Evolutionary conservation across 2,329 filamentous ascomycete genomes (phyloP).

Genomic region (Metarhizium guizhouense): DNA sequence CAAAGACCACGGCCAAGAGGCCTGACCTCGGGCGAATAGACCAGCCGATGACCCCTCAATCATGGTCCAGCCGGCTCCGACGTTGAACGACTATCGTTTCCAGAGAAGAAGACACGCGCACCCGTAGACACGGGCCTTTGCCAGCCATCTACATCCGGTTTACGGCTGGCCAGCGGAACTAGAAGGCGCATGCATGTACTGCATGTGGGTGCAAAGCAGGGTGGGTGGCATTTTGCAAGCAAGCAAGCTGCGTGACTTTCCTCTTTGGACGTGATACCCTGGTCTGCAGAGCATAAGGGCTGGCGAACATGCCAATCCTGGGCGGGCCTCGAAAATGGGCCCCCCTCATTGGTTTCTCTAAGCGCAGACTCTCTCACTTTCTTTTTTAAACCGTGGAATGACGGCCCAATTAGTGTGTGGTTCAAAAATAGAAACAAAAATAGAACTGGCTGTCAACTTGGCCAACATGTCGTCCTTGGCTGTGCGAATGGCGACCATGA

Average conservation of each 20-base stretch:
- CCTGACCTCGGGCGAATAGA: constrained; percentile 2
- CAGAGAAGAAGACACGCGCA: neutral
- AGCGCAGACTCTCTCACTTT: constrained; percentile 28
- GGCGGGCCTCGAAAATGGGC: constrained; percentile 1
- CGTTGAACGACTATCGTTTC: neutral
- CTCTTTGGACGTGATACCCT: constrained; percentile 2
- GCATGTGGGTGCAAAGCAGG: neutral
- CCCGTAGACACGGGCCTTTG: neutral
- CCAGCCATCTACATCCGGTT: neutral
- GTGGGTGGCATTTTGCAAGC: constrained; percentile 7
- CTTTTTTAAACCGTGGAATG: constrained; percentile 14
- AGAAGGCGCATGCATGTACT: neutral
- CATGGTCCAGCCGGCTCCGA: neutral
- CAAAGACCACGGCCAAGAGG: neutral
- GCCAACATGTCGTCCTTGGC: constrained; percentile 18
- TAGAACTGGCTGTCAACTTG: constrained; percentile 12
- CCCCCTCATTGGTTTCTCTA: constrained; percentile 31
- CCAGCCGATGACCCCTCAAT: neutral
- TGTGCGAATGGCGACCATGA: constrained; percentile 37
- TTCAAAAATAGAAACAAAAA: constrained; percentile 30
- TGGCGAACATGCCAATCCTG: neutral
- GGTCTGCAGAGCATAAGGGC: neutral
- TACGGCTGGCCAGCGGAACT: neutral
- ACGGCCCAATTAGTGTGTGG: constrained; percentile 15
- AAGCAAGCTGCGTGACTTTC: constrained; percentile 8